Base-by-base conservation (phyloP, 2,329 filamentous ascomycete species). In the Biscogniauxia mediterranea region DNA sequence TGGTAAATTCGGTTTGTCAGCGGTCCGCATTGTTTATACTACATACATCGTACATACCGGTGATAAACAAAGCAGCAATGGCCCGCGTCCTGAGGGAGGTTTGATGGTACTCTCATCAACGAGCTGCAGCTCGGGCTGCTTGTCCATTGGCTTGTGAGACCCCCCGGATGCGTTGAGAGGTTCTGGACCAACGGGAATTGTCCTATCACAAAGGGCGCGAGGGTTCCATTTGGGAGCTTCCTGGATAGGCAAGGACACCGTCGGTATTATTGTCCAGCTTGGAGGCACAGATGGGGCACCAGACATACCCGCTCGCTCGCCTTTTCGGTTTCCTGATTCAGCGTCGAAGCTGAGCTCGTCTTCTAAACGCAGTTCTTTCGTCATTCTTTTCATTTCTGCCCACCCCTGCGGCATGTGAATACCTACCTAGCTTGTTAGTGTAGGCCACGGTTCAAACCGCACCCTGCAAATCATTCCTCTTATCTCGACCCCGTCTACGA, bases 171-270 rank as follows among this genome's bases (percentile, higher is more conserved):
- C 17, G 6, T 6, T 46, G 38, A 6, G 11, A 46, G 13, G 23
- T 23, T 46, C 38, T 46, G 11, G 38, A n/a, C 38, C 11, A n/a
- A 5, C 4, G 5, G 20, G 9, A 54, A 32, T 26, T 32, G 8
- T n/a, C 52, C 25, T 54, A 54, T 54, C 52, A 54, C 17, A 8
- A 25, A 17, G 25, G 4, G 2, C 11, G 32, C 17, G 19, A 19
- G 32, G 42, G 20, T n/a, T n/a, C n/a, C n/a, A n/a, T n/a, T 25
- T 26, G 3, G 21, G 51, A 58, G 51, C 56, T 58, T 58, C 56
- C 56, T 54, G 19, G 52, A 58, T 58, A 58, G 56, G 56, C 26
- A 58, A 58, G 42, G 23, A 28, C 25, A 49, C 56, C 56, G 54
- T 7, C 51, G 17, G 38, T 46, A 52, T 55, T 32, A 11, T 23